Evolutionary conservation across 2,329 filamentous ascomycete species (phyloP).

Genomic region (Eutypa lata): DNA sequence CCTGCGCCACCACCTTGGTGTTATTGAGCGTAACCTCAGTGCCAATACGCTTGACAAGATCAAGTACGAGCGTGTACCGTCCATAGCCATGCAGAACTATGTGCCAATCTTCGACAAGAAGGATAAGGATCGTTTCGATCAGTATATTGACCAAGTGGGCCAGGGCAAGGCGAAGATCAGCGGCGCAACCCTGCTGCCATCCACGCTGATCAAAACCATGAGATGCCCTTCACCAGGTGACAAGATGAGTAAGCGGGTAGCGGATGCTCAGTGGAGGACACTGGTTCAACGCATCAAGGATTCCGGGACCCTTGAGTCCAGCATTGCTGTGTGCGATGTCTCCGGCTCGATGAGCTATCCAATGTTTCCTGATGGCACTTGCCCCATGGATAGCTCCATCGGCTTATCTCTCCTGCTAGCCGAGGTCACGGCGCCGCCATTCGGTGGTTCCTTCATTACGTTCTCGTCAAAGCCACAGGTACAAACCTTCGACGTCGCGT

Average conservation of each 20-base stretch:
- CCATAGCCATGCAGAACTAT: conserved; percentile 55
- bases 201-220: conserved; percentile 38
- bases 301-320: conserved; percentile 48
- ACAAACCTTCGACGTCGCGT: conserved; percentile 34
- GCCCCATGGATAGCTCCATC: conserved; percentile 51
- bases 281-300: conserved; percentile 57
- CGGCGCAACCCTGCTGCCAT: conserved; percentile 53
- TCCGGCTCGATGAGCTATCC: conserved; percentile 48
- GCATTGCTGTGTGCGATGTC: conserved; percentile 57
- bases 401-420: conserved; percentile 55
- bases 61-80: conserved; percentile 55
- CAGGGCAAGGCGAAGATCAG: conserved; percentile 48
- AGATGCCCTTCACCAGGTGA: conserved; percentile 4
- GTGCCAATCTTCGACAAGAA: conserved; percentile 45
- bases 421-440: conserved; percentile 50
- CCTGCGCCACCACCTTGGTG: conserved; percentile 48
- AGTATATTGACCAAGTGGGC: conserved; percentile 48
- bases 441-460: conserved; percentile 53
- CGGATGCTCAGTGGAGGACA: conserved; percentile 53
- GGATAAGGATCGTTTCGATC: conserved; percentile 46
- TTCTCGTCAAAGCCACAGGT: conserved; percentile 44
- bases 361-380: conserved; percentile 40
- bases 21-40: conserved; percentile 52
- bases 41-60: conserved; percentile 46
- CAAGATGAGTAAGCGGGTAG: conserved; percentile 29